Conservation (phyloP, 257 asterid species). For the Plantago ovata region DNA sequence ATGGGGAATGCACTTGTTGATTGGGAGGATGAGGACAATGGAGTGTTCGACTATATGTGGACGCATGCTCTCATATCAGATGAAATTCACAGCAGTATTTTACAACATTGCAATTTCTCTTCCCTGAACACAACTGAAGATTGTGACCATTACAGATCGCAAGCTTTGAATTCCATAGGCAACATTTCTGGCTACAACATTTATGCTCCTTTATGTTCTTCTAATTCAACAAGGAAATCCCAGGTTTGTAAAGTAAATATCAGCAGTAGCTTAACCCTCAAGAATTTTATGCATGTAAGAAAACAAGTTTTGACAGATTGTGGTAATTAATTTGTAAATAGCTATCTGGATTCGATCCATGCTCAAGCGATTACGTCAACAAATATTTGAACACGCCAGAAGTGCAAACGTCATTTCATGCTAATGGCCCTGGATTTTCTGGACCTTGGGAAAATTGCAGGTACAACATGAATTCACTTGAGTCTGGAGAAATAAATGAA, state of each 20-base stretch:
- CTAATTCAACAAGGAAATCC: conserved; percentile 22
- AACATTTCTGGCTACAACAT: conserved; percentile 29
- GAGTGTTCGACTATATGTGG: conserved; percentile 51
- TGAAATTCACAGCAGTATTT: conserved; percentile 45
- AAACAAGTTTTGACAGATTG: too few species aligned
- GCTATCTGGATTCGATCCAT: conserved; percentile 53
- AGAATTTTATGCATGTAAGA: too few species aligned
- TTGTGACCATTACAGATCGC: conserved; percentile 17
- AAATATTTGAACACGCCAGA: conserved; percentile 38
- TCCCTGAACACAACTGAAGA: conserved; percentile 17
- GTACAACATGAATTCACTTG: not conserved
- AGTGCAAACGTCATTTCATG: too few species aligned
- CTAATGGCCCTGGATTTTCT: too few species aligned
- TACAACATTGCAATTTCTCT: conserved; percentile 37
- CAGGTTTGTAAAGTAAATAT: too few species aligned
- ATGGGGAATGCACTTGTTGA: conserved; percentile 57
- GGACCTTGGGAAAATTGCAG: conserved; percentile 30
- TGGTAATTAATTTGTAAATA: conserved; percentile 10
- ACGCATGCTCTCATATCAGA: conserved; percentile 55
- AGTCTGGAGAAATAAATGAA: too few species aligned
- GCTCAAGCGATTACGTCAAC: conserved; percentile 28
- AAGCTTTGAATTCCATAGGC: conserved; percentile 20
- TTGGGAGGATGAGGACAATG: conserved; percentile 22
- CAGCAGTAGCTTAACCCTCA: too few species aligned
- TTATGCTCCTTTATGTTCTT: conserved; percentile 52